Percentiles rank a stretch among this genome's conserved stretches.
These are phyloP conservation scores for Canavalia ensiformis DNA, from an alignment of 306 rosid genomes.

Conservation along the genomic window DNA sequence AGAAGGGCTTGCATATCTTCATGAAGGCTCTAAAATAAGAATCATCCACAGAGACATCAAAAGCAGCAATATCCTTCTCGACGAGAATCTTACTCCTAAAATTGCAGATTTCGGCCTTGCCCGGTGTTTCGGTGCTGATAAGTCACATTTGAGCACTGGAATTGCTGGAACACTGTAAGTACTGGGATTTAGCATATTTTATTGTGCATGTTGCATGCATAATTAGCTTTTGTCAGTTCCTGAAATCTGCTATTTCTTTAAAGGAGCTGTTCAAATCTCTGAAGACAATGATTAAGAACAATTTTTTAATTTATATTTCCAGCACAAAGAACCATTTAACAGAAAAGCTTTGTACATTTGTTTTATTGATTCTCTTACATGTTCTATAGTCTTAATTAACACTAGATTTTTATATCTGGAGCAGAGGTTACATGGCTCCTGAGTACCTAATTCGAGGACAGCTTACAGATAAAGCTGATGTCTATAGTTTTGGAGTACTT, in stretches of 20 bases:
- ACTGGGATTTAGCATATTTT: neutral
- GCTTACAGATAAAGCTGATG: slow-evolving; percentile 88
- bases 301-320: neutral
- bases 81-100: slow-evolving; percentile 77
- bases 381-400: slow-evolving; percentile 1
- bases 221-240: neutral
- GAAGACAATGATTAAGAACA: neutral
- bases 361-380: neutral
- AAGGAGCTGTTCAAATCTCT: neutral
- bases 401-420: neutral
- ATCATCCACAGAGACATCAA: slow-evolving; percentile 93
- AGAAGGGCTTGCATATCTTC: slow-evolving; percentile 91
- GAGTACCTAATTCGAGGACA: slow-evolving; percentile 91
- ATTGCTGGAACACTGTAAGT: slow-evolving; percentile 96
- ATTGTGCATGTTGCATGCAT: neutral
- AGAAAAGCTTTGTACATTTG: neutral
- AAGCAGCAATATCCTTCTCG: slow-evolving; percentile 89
- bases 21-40: slow-evolving; percentile 69
- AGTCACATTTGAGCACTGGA: slow-evolving; percentile 87
- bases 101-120: slow-evolving; percentile 93
- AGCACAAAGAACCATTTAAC: slow-evolving; percentile 1
- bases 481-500: slow-evolving; percentile 82
- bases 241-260: neutral
- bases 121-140: slow-evolving; percentile 77
- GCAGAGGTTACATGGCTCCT: slow-evolving; percentile 94